phyloP scores from a whole-genome alignment of 2,329 filamentous ascomycete species.

The Lasiodiplodia sp. region DNA sequence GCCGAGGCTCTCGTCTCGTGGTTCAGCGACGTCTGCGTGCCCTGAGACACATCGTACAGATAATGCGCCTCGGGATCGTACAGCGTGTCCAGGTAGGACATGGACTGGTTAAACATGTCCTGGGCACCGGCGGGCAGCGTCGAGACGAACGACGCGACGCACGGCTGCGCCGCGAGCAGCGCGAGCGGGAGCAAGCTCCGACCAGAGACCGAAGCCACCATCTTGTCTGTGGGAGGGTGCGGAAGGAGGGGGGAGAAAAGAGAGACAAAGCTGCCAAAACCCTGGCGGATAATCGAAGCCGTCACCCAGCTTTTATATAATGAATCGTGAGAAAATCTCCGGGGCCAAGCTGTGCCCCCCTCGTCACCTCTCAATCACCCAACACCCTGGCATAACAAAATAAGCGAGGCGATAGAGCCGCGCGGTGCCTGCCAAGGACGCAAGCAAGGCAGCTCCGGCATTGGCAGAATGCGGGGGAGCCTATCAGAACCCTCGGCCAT shows the following conservation, averaged over 20 bases:
- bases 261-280: background rate
- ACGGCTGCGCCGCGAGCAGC: slow-evolving; percentile 12
- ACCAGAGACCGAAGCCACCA: background rate
- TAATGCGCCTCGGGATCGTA: slow-evolving; percentile 63
- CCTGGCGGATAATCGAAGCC: background rate
- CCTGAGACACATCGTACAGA: slow-evolving; percentile 54
- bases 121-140: slow-evolving; percentile 14
- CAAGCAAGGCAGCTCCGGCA: background rate
- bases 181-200: background rate
- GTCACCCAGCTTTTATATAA: background rate
- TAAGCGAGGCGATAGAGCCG: slow-evolving; percentile 14
- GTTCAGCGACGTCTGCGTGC: slow-evolving; percentile 49
- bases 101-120: slow-evolving; percentile 54
- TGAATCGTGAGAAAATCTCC: background rate
- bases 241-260: background rate
- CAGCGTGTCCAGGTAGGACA: slow-evolving; percentile 63
- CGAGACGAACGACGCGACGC: slow-evolving; percentile 14
- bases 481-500: slow-evolving; percentile 20
- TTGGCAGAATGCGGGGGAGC: slow-evolving; percentile 6
- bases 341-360: background rate
- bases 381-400: background rate
- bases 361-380: slow-evolving; percentile 3
- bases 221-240: background rate
- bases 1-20: slow-evolving; percentile 65
- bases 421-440: slow-evolving; percentile 18